Evolutionary conservation across 768 basidiomycete species (phyloP).

Genomic region (Tylopilus rubrobrunneus): DNA sequence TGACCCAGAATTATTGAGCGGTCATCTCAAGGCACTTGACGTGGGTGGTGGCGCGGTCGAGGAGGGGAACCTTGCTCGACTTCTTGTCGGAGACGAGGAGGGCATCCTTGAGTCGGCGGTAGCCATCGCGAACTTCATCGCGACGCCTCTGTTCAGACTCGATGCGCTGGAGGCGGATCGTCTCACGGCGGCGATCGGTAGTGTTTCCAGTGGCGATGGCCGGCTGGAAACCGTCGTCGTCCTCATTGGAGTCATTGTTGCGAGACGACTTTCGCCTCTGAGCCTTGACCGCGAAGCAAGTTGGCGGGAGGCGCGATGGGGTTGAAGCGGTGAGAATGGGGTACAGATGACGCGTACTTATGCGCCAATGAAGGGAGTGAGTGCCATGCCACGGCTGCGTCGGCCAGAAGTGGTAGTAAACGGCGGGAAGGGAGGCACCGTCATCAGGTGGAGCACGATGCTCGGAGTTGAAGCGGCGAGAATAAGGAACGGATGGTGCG

Average conservation of each 20-base stretch:
- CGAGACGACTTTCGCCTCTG: constrained; percentile 42
- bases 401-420: too few species aligned
- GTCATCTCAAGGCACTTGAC: constrained; percentile 84
- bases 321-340: constrained; percentile 76
- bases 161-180: constrained; percentile 88
- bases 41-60: constrained; percentile 86
- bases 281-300: constrained; percentile 51
- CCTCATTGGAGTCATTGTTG: constrained; percentile 70
- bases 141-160: constrained; percentile 90
- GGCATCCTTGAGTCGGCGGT: constrained; percentile 84
- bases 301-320: constrained; percentile 55
- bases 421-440: too few species aligned
- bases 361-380: too few species aligned
- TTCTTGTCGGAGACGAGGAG: constrained; percentile 90
- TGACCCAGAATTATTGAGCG: constrained; percentile 69
- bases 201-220: constrained; percentile 37
- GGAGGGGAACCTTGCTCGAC: constrained; percentile 85
- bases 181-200: constrained; percentile 79
- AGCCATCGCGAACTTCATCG: constrained; percentile 90
- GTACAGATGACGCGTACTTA: constrained; percentile 60
- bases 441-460: too few species aligned
- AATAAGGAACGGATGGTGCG: too few species aligned
- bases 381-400: too few species aligned
- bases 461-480: too few species aligned
- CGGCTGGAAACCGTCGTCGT: constrained; percentile 73